Base-by-base conservation (phyloP, 192 early-diverging fungal species). In the Coemansia furcata region DNA sequence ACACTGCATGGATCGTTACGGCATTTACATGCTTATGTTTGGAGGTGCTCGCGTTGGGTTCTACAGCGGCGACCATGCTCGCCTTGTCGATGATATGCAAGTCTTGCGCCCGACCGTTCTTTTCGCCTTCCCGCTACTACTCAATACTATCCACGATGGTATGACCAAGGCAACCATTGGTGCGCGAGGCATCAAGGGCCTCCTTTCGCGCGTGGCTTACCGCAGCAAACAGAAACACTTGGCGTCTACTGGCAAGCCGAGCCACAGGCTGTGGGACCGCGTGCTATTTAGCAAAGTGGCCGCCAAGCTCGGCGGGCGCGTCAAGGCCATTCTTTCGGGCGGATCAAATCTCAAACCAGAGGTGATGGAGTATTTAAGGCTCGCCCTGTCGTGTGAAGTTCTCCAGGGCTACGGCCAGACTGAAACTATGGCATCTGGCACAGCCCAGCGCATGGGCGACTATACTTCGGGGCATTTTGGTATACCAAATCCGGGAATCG, bases 351-450 rank as follows among this genome's bases (percentile, higher is more conserved):
- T 88, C 89, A 36, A 86, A 92, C 19, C 75, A 69, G 89, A 96
- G 49, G 90, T 96, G 6, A 74, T 89, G 42, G 84, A 89, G 40
- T 98, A 96, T 66, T 83, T 96, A 65, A 76, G 90, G 0, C 80
- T 86, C 49, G 80, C 73, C 23, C 77, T 89, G 8, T 78, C 63
- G 40, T 89, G 85, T 67, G 88, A 84, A 29, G 82, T 97, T 1
- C 66, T 88, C 33, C 91, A 97, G 73, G 91, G 93, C 6, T 95
- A 97, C 72, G 91, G 92, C 19, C 89, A 91, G 72, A 95, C 94
- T 11, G 94, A 97, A 60, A 88, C 64, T 21, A 26, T 38, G 36
- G 72, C 74, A 11, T 82, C 84, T 6, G 84, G 83, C 8, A 76
- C 84, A 4, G 38, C 82, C 11, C 80, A 86, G 46, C 59, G 65